Evolutionary conservation across 106 monocot species (phyloP).

Genomic region (Triglochin maritima): DNA sequence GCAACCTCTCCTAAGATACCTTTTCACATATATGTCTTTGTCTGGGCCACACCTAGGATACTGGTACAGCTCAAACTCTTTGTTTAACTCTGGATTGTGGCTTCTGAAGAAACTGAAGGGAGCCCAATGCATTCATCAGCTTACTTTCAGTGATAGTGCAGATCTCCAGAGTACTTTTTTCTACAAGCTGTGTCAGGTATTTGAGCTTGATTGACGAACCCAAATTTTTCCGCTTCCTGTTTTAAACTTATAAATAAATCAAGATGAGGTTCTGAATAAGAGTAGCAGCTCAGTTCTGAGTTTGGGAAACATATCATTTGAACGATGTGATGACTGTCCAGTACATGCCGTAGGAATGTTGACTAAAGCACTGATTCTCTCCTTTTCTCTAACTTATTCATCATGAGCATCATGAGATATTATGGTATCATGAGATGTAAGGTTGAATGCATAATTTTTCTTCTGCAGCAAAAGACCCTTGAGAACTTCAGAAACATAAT

Average conservation of each 20-base stretch:
- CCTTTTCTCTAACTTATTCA: too few relatives aligned
- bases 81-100: slow-evolving; percentile 98
- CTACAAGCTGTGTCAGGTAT: slow-evolving; percentile 94
- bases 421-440: too few relatives aligned
- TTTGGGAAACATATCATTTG: too few relatives aligned
- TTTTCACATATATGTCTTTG: slow-evolving; percentile 84
- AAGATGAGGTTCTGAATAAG: too few relatives aligned
- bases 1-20: slow-evolving; percentile 62
- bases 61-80: slow-evolving; percentile 88
- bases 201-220: not conserved
- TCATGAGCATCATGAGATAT: too few relatives aligned
- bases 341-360: too few relatives aligned
- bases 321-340: too few relatives aligned
- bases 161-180: slow-evolving; percentile 89
- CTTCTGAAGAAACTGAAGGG: slow-evolving; percentile 87
- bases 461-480: slow-evolving; percentile 79
- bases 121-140: slow-evolving; percentile 82
- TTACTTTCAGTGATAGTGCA: slow-evolving; percentile 82
- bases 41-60: slow-evolving; percentile 96
- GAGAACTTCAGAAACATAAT: slow-evolving; percentile 93
- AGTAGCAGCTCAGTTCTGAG: too few relatives aligned
- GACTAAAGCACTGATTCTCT: too few relatives aligned
- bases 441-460: not conserved
- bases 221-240: too few relatives aligned
- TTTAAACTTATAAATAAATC: too few relatives aligned